phyloP scores from a whole-genome alignment of 768 basidiomycete genomes.

The Suillus tomentosus region DNA sequence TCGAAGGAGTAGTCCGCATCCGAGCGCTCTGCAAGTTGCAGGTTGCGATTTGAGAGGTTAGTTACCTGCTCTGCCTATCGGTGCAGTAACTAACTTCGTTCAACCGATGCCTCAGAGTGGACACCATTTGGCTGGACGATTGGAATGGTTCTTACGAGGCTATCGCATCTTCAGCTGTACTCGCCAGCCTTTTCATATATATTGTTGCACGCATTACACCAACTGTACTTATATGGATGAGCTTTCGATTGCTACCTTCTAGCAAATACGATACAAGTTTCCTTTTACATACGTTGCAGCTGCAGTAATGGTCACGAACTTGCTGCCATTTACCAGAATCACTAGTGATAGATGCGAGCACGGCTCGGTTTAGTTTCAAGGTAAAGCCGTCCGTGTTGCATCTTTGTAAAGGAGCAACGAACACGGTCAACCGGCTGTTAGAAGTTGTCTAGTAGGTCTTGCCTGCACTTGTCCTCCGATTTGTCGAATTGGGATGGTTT shows the following conservation, averaged over 20 bases:
- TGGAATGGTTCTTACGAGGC: too few relatives aligned
- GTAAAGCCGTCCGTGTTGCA: neutral
- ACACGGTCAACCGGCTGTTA: neutral
- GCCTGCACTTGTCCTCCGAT: neutral
- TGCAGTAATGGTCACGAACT: too few relatives aligned
- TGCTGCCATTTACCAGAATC: too few relatives aligned
- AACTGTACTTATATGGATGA: conserved; percentile 15
- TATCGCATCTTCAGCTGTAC: neutral
- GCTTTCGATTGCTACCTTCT: conserved; percentile 15
- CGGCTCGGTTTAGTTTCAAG: neutral
- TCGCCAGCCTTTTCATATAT: conserved; percentile 7
- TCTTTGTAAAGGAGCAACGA: neutral
- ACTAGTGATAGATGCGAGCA: neutral
- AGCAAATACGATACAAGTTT: conserved; percentile 11
- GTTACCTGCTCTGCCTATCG: too few relatives aligned
- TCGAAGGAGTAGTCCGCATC: neutral
- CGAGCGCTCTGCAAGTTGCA: neutral
- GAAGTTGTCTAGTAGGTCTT: neutral
- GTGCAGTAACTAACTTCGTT: too few relatives aligned
- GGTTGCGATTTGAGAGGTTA: too few relatives aligned
- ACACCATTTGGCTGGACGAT: too few relatives aligned
- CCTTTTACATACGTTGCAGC: neutral
- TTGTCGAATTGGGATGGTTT: too few relatives aligned
- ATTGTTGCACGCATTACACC: conserved; percentile 15
- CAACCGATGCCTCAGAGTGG: too few relatives aligned